A percentile compares a stretch with the other conserved stretches of the same genome.
Conservation (phyloP, 768 basidiomycete genomes). For the Lactarius psammicola region DNA sequence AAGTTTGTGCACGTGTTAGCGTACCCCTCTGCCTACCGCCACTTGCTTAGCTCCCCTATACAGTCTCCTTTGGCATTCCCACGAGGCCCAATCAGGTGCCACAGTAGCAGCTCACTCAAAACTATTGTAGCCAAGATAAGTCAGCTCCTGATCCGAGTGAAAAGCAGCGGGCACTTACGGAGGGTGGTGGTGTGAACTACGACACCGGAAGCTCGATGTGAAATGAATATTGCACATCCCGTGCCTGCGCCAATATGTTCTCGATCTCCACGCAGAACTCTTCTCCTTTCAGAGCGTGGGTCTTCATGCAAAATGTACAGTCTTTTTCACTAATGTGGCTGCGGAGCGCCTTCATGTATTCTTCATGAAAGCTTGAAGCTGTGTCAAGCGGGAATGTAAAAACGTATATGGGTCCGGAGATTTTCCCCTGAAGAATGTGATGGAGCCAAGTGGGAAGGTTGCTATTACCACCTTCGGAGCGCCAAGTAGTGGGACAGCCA, state of each 20-base stretch:
- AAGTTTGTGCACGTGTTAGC: neutral
- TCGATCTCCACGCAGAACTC: neutral
- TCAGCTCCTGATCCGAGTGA: neutral
- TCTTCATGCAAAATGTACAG: slow-evolving; percentile 5
- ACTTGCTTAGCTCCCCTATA: neutral
- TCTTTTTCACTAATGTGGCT: neutral
- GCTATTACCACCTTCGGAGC: no score
- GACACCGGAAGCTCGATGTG: no score
- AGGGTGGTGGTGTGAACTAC: neutral
- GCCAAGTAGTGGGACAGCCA: no score
- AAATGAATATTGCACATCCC: slow-evolving; percentile 1
- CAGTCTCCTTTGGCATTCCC: neutral
- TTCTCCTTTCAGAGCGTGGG: slow-evolving; percentile 10
- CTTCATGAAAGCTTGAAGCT: neutral
- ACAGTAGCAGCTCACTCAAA: neutral
- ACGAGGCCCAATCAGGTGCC: neutral
- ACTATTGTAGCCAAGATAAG: neutral
- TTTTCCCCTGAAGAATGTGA: neutral
- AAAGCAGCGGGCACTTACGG: neutral
- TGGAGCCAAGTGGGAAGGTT: no score
- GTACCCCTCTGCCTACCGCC: neutral
- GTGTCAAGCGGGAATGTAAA: neutral
- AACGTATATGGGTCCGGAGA: neutral
- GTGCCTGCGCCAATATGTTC: neutral
- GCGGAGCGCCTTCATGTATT: neutral